Evolutionary conservation across 345 rosid species (phyloP), one percentile per base, ranked within the genome.

Genomic region (Laguncularia racemosa): DNA sequence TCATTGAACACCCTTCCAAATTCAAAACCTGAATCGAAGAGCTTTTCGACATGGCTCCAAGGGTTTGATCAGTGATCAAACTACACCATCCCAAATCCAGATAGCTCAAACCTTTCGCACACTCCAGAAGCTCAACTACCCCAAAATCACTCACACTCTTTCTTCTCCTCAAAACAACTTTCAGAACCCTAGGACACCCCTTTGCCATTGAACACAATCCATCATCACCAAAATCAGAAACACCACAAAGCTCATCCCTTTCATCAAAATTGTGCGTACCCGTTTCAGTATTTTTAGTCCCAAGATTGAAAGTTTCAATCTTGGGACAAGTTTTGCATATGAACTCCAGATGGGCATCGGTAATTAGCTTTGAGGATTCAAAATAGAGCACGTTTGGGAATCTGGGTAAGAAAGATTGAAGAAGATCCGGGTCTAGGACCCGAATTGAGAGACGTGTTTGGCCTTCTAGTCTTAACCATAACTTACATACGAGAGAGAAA

Each of bases 391-490:
- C 28, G 50, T 71, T 79, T 46, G 84, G 81, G 73, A 76, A 79
- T 63, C 84, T 76, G 52, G 75, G 73, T n/a, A 73, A 48, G 65
- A 68, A 76, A 20, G 17, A 43, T 2, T 19, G 76, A 2, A 79
- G 62, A 17, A 59, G 66, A 46, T 73, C 74, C 16, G 72, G 69
- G 11, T 68, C 71, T 13, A 65, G 54, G 61, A 79, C 73, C n/a
- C 78, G 76, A 55, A 76, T 73, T 28, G 66, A 63, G 23, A 40
- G 51, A 14, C 81, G 78, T 19, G 53, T 62, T 28, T 21, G 55
- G 45, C 84, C 78, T 46, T 79, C 84, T 13, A 70, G 70, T 52
- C 71, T 48, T 15, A 65, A 73, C 84, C 84, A 79, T 58, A 68
- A 76, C 62, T 76, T 73, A 53, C 76, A 76, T 12, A 76, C 81